Base-by-base conservation (phyloP, 345 rosid species). In the Hevea brasiliensis region DNA sequence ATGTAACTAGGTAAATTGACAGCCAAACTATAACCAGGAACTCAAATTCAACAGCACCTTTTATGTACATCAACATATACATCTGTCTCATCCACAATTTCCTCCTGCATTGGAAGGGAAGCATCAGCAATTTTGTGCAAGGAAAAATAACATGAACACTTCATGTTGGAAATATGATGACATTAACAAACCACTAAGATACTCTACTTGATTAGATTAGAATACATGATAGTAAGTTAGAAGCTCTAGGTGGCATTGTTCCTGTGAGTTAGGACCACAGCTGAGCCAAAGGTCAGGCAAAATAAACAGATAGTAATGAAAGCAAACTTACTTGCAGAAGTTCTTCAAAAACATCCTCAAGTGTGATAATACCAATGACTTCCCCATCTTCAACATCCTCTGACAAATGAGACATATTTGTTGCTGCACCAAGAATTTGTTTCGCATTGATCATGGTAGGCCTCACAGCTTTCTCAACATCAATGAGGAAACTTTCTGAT, bases 51-150 rank as follows among this genome's bases (percentile, higher is more conserved):
- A 32, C 35, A 2, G 23, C 87, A 90, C 96, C 92, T 87, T 83
- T 84, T 90, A 77, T 90, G 96, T 67, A 90, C 96, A 77, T 90
- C 96, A 26, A 89, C 50, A 69, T 87, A 90, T 7, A 84, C 91
- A 72, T 90, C 90, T 10, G 96, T 90, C 84, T 88, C 96, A 60
- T 90, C 96, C 44, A 90, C 93, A 51, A 90, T 90, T 70, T 90
- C 96, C 78, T 89, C 84, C 96, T 90, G 88, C 81, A 82, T 47
- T 50, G 65, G 13, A 60, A 72, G 71, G 40, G 40, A 48, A 65
- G 40, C 56, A 80, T 72, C 75, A 81, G 41, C 69, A 76, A 51
- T 63, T 44, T 8, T 15, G n/a, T n/a, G 45, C 23, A 41, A 48
- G 0, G 8, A 17, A 50, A 50, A 50, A 15, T 17, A 42, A 42